Conservation (phyloP, 2,329 filamentous ascomycete genomes). For the Emergomyces africanus region DNA sequence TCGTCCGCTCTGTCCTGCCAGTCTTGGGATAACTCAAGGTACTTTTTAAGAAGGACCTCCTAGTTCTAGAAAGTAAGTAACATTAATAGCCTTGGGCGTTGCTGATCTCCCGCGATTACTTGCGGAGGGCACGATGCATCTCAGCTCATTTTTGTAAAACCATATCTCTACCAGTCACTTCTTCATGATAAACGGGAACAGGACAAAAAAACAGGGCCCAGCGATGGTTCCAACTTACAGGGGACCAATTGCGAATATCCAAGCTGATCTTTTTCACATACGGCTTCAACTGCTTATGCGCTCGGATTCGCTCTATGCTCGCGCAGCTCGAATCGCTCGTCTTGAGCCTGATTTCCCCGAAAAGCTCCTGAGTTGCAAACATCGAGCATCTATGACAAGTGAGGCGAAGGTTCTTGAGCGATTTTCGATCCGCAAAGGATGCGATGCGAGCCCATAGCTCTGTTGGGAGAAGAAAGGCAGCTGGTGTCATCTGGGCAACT, state of each 20-base stretch:
- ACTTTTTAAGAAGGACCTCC: not conserved
- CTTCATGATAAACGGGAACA: not conserved
- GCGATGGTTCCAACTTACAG: not conserved
- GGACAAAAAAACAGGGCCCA: not conserved
- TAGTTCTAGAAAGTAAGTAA: not conserved
- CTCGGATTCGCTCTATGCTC: not conserved
- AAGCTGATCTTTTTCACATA: not conserved
- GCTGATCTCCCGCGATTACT: not conserved
- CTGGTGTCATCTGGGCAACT: not conserved
- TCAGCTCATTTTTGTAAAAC: not conserved
- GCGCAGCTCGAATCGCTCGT: not conserved
- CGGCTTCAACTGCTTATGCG: not conserved
- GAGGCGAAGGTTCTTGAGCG: not conserved
- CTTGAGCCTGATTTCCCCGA: not conserved
- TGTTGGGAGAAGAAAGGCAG: not conserved
- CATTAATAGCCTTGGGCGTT: not conserved
- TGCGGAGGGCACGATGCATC: not conserved
- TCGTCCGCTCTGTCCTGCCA: not conserved
- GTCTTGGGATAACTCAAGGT: not conserved
- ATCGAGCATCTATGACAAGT: not conserved
- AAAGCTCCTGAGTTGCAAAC: not conserved
- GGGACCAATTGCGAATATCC: not conserved
- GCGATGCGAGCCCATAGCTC: not conserved
- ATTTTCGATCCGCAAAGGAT: not conserved
- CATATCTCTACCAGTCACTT: not conserved